Base-by-base conservation (phyloP, 202 grass and related monocot genomes). In the Schoenoplectus triqueter region DNA sequence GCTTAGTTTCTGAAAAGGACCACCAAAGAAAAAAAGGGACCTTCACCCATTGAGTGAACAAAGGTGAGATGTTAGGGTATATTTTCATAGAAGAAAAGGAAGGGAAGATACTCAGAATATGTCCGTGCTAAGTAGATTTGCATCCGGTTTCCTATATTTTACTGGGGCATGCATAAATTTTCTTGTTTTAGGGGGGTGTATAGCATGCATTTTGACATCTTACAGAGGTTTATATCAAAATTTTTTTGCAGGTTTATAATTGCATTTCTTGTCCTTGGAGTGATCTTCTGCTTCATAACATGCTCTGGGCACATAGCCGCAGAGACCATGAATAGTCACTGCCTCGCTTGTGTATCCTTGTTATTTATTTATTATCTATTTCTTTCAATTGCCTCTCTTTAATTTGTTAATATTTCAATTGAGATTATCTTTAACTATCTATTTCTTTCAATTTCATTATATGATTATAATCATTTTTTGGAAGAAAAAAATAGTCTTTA, bases 361-460 rank as follows among this genome's bases (percentile, higher is more conserved):
- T 64, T 89, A 95, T 21, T 95, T 87, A 76, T 98, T 92, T 83
- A 93, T 98, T 95, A 95, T 92, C 95, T 93, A 85, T 66, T 84
- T 59, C 48, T 81, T 73, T 31, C 31, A 61, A 51, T 31, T 14
- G 44, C 19, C 62, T 13, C 39, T 49, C 81, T 64, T 42, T 9
- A 82, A 52, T 72, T 22, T 79, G 68, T 73, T 51, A 4, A 17
- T 51, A 17, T 50, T 73, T 49, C 15, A 22, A 1, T 48, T 19
- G 21, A 2, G 1, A 21, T 51, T 68, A 10, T 51, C 51, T 51
- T 51, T 10, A 20, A 51, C 15, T 21, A 73, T 73, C 0, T 73
- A 21, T 51, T 73, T 50, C 41, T 46, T 48, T 73, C 31, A 31
- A 31, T 31, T 31, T 31, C 31, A 31, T 31, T 31, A 31, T 31